These are phyloP conservation scores for Echeveria elegans DNA, from an alignment of 164 flowering plant genomes.

Conservation along the genomic window DNA sequence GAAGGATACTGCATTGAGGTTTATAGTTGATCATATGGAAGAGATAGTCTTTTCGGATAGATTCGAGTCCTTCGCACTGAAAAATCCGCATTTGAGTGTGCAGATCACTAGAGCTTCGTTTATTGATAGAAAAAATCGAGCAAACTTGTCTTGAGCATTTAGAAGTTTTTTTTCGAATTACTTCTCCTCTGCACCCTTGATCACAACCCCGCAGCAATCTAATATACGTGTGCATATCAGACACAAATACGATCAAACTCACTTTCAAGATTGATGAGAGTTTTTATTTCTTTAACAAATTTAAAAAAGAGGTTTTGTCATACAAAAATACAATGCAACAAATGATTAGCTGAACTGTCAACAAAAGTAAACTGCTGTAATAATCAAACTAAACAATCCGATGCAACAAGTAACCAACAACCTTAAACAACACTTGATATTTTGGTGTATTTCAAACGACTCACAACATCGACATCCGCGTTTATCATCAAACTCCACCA, in stretches of 20 bases:
- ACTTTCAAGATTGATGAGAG: no score
- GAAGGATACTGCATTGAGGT: slow-evolving; percentile 52
- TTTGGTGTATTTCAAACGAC: background rate
- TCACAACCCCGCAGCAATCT: no score
- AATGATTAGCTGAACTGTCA: background rate
- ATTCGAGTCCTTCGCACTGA: slow-evolving; percentile 53
- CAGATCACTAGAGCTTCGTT: slow-evolving; percentile 66
- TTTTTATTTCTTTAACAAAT: no score
- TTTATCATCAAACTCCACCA: no score
- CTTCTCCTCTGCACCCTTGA: no score
- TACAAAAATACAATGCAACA: no score
- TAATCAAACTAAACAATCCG: background rate
- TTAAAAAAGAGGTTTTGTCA: no score
- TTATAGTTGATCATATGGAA: slow-evolving; percentile 49
- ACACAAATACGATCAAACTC: no score
- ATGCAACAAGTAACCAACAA: background rate
- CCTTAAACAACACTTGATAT: background rate
- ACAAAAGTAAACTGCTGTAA: background rate
- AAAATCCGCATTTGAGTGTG: slow-evolving; percentile 58
- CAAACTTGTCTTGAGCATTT: slow-evolving; percentile 13
- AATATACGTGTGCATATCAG: no score
- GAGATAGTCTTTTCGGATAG: slow-evolving; percentile 48
- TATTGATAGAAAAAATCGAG: slow-evolving; percentile 30
- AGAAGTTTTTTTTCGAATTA: no score
- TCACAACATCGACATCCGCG: background rate